phyloP scores from a whole-genome alignment of 1,284 basidiomycete genomes.

The Tylopilus sp. region DNA sequence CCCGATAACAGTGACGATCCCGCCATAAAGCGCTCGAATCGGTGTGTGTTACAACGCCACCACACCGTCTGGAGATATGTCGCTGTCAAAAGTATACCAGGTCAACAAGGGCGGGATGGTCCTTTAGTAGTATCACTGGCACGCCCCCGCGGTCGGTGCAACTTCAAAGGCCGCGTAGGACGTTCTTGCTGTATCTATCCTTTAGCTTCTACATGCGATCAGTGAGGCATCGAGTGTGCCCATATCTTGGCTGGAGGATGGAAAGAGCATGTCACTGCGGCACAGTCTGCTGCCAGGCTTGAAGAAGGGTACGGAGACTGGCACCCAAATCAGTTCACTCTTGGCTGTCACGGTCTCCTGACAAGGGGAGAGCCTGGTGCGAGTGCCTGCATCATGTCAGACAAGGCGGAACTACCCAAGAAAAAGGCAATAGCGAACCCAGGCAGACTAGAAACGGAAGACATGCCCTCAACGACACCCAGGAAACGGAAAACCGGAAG shows the following conservation, averaged over 20 bases:
- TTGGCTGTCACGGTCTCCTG: slow-evolving; percentile 14
- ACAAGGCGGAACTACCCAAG: slow-evolving; percentile 25
- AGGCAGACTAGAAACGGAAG: slow-evolving; percentile 20
- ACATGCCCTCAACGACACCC: slow-evolving; percentile 13
- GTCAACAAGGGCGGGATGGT: background rate
- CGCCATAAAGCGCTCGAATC: background rate
- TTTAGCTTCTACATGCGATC: background rate
- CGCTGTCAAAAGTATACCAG: slow-evolving; percentile 5
- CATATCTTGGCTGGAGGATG: background rate
- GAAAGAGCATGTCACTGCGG: slow-evolving; percentile 7
- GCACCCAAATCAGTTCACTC: slow-evolving; percentile 30
- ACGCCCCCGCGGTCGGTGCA: background rate
- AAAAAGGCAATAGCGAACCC: slow-evolving; percentile 20
- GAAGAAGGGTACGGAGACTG: too few relatives aligned
- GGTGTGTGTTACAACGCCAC: slow-evolving; percentile 12
- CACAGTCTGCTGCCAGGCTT: slow-evolving; percentile 15
- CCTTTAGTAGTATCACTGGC: background rate
- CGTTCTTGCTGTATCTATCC: background rate
- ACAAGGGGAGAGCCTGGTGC: slow-evolving; percentile 11
- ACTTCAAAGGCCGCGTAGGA: background rate
- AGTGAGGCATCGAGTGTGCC: background rate
- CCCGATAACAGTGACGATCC: background rate
- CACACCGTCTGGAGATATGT: background rate
- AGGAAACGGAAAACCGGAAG: slow-evolving; percentile 32
- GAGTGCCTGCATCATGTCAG: slow-evolving; percentile 25